Base-by-base conservation (phyloP, 345 rosid genomes). In the Citrus sinensis region DNA sequence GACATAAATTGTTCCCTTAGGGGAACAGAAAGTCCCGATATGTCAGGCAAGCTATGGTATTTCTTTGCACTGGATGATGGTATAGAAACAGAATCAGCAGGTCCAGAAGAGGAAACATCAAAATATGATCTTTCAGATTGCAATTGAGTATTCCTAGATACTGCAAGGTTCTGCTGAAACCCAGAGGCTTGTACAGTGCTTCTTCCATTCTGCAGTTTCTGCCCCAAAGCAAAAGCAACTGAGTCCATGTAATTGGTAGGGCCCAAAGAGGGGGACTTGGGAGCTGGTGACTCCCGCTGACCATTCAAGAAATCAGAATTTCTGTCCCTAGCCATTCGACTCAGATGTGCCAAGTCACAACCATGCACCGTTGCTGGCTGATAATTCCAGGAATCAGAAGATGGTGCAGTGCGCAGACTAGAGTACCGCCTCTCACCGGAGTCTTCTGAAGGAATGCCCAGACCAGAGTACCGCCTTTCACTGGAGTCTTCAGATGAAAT, bases 351-450 rank as follows among this genome's bases (percentile, higher is more conserved):
- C 29, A 93, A 71, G 86, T 90, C 96, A 86, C 83, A 89, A 66
- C 97, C 94, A 72, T 90, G 98, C 14, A 94, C 83, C 0, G 97
- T 91, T 51, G 92, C 92, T 80, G 97, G 98, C 84, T 88, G 99
- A 75, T 83, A 83, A 78, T 87, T 90, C 89, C 88, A 71, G 67
- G 85, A 81, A 75, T 90, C 92, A 65, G 93, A 82, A 77, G 97
- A 84, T n/a, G 91, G 88, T 46, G 87, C 84, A 67, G 85, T 79
- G 46, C 92, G 95, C 85, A 83, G 58, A 79, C 89, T 85, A 46
- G 82, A 83, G 80, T 83, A 86, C 13, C 80, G 84, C 42, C 77
- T 59, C 67, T 61, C 77, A 35, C 77, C 25, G 17, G 55, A 60
- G 56, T 61, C 77, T 39, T 74, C 77, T 8, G 68, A 40, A 17